Base-by-base conservation (phyloP, 352 stramenopile species). In the Blastocystis sp. region DNA sequence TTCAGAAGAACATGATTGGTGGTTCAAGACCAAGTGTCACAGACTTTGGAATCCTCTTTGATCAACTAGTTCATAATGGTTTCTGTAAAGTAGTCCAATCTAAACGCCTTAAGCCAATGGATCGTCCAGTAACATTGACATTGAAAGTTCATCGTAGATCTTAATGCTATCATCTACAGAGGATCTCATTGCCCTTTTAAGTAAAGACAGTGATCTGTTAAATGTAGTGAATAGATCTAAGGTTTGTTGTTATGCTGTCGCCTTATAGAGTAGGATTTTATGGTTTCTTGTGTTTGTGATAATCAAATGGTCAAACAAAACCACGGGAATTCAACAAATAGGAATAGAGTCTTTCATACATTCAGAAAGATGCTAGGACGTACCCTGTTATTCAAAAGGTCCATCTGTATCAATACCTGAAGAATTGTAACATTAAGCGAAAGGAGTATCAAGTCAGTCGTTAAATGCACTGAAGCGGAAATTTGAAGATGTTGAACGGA, bases 1-100 rank as follows among this genome's bases (percentile, higher is more conserved):
- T 80, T 11, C 49, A 63, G 16, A 80, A 63, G 69, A 59, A 63
- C n/a, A 32, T 80, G 35, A n/a, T 59, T 19, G 69, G 69, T 3
- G 69, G 69, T 39, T 29, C 42, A 32, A 49, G 69, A n/a, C 69
- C 69, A 27, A 80, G 61, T 54, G 69, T 54, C 19, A 27, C 32
- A 4, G 69, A 80, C 35, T 80, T 80, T 43, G 52, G 21, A 19
- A 37, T 39, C 1, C 69, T 80, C 2, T 0, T 80, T 12, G 69
- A 80, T 39, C 69, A 80, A 49, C 43, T 80, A 4, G 43, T 80
- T 19, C 39, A 80, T 54, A 80, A 80, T 54, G 69, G 69, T 1
- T 58, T 80, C 43, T 80, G 69, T 54, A 80, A 80, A 52, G 43
- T 80, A 0, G 69, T 59, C 7, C 46, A 24, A 7, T 59, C 43